phyloP scores from a whole-genome alignment of 2,329 filamentous ascomycete genomes.

The Phyllosticta citriasiana region DNA sequence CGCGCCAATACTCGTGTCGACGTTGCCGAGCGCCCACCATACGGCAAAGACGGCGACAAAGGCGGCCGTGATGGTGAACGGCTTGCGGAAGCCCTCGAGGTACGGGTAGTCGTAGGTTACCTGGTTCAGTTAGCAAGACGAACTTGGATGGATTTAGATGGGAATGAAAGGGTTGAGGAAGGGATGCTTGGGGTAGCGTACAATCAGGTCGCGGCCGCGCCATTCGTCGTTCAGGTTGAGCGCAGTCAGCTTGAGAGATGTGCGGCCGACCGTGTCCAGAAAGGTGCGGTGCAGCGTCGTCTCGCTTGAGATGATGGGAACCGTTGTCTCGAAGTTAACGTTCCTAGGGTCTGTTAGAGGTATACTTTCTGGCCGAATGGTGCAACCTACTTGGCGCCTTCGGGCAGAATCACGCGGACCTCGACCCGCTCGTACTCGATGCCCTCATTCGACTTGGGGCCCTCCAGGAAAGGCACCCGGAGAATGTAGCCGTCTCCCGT shows the following conservation, averaged over 20 bases:
- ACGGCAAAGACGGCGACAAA: conserved; percentile 63
- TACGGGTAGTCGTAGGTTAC: conserved; percentile 79
- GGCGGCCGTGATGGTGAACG: conserved; percentile 67
- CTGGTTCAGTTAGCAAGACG: conserved; percentile 18
- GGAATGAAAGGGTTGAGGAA: background rate
- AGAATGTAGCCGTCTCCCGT: conserved; percentile 66
- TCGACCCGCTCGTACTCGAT: conserved; percentile 75
- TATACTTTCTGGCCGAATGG: background rate
- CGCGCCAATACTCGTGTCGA: conserved; percentile 72
- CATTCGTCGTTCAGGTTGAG: conserved; percentile 86
- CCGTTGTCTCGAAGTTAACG: conserved; percentile 62
- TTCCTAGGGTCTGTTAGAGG: conserved; percentile 49
- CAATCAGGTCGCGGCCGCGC: conserved; percentile 70
- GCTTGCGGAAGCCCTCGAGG: conserved; percentile 70
- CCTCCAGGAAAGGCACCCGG: conserved; percentile 87
- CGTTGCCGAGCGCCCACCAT: conserved; percentile 63
- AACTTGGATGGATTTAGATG: background rate
- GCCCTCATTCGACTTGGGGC: conserved; percentile 76
- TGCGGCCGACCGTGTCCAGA: conserved; percentile 86
- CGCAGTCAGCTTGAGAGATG: conserved; percentile 67
- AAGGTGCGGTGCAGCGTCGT: conserved; percentile 70
- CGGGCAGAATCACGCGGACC: conserved; percentile 76
- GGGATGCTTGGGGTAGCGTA: conserved; percentile 20
- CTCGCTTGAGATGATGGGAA: conserved; percentile 58
- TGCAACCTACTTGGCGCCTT: conserved; percentile 67